Base-by-base conservation (phyloP, 202 grass and related monocot species). In the Digitaria exilis region DNA sequence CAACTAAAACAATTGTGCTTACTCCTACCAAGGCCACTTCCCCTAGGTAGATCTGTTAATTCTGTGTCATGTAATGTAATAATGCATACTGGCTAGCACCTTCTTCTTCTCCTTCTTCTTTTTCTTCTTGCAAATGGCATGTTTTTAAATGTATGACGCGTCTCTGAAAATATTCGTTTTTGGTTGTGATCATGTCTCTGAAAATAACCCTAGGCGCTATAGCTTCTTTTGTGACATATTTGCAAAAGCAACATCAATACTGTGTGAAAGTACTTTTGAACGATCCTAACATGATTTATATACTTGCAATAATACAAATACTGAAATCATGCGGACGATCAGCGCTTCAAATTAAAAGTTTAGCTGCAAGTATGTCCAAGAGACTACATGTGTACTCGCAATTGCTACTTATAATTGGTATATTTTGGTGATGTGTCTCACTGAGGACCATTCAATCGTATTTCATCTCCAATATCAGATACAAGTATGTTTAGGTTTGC, bases 1-100 rank as follows among this genome's bases (percentile, higher is more conserved):
- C 22, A 64, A 68, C 82, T 61, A 70, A 67, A 79, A 86, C 58
- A 75, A 69, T 30, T 41, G 39, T 31, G 76, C 55, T 71, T 49
- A 12, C 86, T 84, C 71, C 59, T 84, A 58, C 58, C 58, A 49
- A 84, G 22, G 58, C 62, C 59, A 41, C 17, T 68, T 58, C 58
- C 57, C 76, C 57, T 50, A 44, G n/a, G 65, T 61, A 7, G 65
- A 52, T 85, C 64, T 65, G 21, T 48, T 65, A 50, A 61, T 77
- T 52, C 63, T 5, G 45, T 50, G 46, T n/a, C n/a, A n/a, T n/a
- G n/a, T n/a, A n/a, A n/a, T n/a, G n/a, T n/a, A n/a, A n/a, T n/a
- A n/a, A n/a, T n/a, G n/a, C n/a, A n/a, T 37, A 24, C 21, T 19
- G 39, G 11, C 50, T 41, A 46, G 56, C 24, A 2, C 24, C 4